Conservation (phyloP, 2,329 filamentous ascomycete species). For the Fusarium tupiense region DNA sequence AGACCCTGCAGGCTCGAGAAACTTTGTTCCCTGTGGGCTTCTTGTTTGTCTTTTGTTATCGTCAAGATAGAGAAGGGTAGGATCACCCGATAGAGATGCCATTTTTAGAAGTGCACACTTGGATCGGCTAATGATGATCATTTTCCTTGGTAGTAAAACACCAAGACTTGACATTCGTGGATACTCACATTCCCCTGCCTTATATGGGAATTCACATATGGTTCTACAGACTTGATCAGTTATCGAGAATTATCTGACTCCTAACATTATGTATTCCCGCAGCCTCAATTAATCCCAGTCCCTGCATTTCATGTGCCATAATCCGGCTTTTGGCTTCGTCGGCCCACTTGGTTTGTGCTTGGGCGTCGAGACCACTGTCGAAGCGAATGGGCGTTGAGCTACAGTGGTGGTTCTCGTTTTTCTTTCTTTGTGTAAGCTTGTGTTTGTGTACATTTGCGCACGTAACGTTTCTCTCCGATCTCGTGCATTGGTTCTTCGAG, state of each 20-base stretch:
- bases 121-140: constrained; percentile 3
- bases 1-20: constrained; percentile 28
- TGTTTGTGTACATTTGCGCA: neutral
- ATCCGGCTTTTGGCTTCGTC: constrained; percentile 38
- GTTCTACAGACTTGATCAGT: neutral
- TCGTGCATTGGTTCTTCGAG: constrained; percentile 1
- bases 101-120: constrained; percentile 1
- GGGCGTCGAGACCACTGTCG: constrained; percentile 29
- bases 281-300: constrained; percentile 23
- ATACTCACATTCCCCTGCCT: neutral
- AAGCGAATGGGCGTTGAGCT: neutral
- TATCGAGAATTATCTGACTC: constrained; percentile 5
- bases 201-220: neutral
- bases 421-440: constrained; percentile 6
- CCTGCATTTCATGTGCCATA: constrained; percentile 32
- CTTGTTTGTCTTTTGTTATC: neutral
- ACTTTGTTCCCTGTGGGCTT: constrained; percentile 10
- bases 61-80: constrained; percentile 20
- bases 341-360: constrained; percentile 41
- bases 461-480: constrained; percentile 19
- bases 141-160: neutral
- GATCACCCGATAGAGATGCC: neutral
- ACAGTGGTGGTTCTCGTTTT: constrained; percentile 1
- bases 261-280: constrained; percentile 7
- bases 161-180: neutral